Evolutionary conservation across 2,329 filamentous ascomycete species (phyloP).

Genomic region (Neonectria ditissima): DNA sequence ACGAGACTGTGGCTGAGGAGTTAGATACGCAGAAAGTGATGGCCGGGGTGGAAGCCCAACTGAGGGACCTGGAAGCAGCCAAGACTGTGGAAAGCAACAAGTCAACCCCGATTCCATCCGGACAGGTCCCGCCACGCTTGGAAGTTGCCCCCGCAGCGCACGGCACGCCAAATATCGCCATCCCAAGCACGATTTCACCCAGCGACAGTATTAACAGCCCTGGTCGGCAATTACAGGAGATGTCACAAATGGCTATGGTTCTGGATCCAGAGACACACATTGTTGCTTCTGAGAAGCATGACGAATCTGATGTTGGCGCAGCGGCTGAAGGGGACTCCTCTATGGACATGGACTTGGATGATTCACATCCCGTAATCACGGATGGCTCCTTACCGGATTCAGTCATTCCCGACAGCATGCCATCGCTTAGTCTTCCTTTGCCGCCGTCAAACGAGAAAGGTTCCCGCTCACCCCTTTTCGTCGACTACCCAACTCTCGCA

Average conservation of each 20-base stretch:
- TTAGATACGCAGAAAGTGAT: slow-evolving; percentile 48
- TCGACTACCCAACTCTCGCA: slow-evolving; percentile 23
- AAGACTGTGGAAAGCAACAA: slow-evolving; percentile 33
- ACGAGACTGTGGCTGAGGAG: slow-evolving; percentile 41
- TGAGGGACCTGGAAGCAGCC: slow-evolving; percentile 33
- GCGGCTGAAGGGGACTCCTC: slow-evolving; percentile 2
- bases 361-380: slow-evolving; percentile 5
- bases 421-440: slow-evolving; percentile 27
- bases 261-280: not conserved
- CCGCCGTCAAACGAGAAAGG: slow-evolving; percentile 22
- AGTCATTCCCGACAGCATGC: slow-evolving; percentile 42
- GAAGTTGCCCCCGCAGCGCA: slow-evolving; percentile 32
- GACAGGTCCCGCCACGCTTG: slow-evolving; percentile 41
- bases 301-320: not conserved
- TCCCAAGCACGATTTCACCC: slow-evolving; percentile 36
- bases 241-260: slow-evolving; percentile 20
- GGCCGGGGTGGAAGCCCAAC: slow-evolving; percentile 39
- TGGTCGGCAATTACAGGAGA: slow-evolving; percentile 36
- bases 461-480: not conserved
- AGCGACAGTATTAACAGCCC: slow-evolving; percentile 36
- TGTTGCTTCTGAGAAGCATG: slow-evolving; percentile 3
- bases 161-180: slow-evolving; percentile 38
- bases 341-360: slow-evolving; percentile 27
- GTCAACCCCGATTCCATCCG: slow-evolving; percentile 47
- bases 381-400: slow-evolving; percentile 28